Base-by-base conservation (phyloP, 2,329 filamentous ascomycete genomes). In the Cladosporium sp. region DNA sequence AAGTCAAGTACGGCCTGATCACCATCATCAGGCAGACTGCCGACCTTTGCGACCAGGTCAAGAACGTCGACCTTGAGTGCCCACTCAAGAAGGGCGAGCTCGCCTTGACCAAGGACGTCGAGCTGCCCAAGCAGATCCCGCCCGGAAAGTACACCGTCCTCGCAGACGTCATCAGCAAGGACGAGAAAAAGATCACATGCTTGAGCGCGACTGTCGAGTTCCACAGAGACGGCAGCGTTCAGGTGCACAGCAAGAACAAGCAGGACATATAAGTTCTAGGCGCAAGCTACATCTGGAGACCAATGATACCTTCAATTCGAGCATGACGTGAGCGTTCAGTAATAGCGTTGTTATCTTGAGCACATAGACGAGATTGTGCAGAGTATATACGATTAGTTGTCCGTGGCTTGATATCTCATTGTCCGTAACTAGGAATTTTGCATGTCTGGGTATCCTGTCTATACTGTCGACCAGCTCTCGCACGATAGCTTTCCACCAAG, bases 1-100 rank as follows among this genome's bases (percentile, higher is more conserved):
- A 87, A 65, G 93, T 99, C 77, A 97, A 96, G 78, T 97, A 96
- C 75, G 93, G 93, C 61, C 81, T 96, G 65, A 97, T 99, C 74
- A 89, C 86, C 58, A 84, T 99, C 64, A 85, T 99, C 75, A 90
- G 84, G 74, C 89, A 89, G 65, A 84, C 82, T 65, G 86, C 88
- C 69, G 88, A 96, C 71, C 84, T 97, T 38, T 99, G 94, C 80
- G 89, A 97, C 61, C 88, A 96, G 73, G 84, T 96, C 65, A 80
- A 84, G 72, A 92, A 97, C 66, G 90, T 97, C 45, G 91, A 97
- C 68, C 80, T 97, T 59, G 78, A 90, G 68, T 99, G 94, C 76
- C 94, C 94, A 51, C 82, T 99, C 60, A 80, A 96, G 76, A 84
- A 90, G 76, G 93, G 92, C 60, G 77, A 85, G 25, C 80, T 90